Evolutionary conservation across 208 protist species (phyloP), one percentile per base, ranked within the genome.

Genomic region (Wallacemonas sp.): DNA sequence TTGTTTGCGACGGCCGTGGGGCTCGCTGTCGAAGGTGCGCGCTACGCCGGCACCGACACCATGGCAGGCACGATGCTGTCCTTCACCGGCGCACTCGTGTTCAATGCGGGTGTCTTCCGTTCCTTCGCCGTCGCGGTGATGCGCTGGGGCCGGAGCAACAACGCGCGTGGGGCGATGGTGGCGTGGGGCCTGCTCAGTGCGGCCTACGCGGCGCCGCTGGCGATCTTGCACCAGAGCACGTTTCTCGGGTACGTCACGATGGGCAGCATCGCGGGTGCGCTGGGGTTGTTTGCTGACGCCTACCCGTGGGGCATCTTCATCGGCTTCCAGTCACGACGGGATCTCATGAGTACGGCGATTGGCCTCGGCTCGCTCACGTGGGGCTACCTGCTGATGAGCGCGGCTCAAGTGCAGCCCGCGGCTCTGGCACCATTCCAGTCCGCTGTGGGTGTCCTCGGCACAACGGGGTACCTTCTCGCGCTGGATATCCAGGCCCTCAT

Each of bases 201-300:
- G 2, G 32, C 44, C 32, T 38, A 56, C 29, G 36, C 33, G 26
- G 64, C 64, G n/a, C 64, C 64, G 24, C 17, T 24, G 2, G 64
- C 64, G 2, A 62, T 69, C 29, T 41, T 69, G 26, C 64, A 69
- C 64, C 64, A 69, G 24, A 69, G 64, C 41, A 39, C 64, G 24
- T 26, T 69, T 4, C 64, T 69, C 6, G 54, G 64, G 26, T 69
- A 61, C 54, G 30, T 49, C 3, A 34, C 23, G 1, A 48, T 69
- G 52, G 49, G 29, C 27, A 19, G 38, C 23, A 1, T 48, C 4
- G 26, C 57, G 6, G 39, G 6, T 19, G 33, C 39, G 11, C 38
- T 49, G 26, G 54, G 64, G 1, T 23, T 62, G 17, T 14, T 52
- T 6, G 47, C 43, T 1, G 49, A 5, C 11, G 43, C 49, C 16